These are phyloP conservation scores for Rhytidhysteron rufulum DNA, from an alignment of 2,329 filamentous ascomycete species.

Conservation along the genomic window DNA sequence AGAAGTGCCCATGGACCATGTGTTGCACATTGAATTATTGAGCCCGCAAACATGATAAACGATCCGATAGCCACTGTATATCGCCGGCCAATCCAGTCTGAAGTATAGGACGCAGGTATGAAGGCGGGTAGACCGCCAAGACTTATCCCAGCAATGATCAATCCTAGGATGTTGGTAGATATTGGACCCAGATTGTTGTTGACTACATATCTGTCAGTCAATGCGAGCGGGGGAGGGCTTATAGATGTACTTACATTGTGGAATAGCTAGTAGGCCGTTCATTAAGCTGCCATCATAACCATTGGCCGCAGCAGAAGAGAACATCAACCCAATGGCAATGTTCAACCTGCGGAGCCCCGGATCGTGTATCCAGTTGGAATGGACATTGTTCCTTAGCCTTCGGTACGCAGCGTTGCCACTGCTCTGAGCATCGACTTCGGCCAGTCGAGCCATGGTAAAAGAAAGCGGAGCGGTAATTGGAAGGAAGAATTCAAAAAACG, in stretches of 20 bases:
- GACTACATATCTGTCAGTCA: background rate
- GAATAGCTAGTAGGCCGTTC: constrained; percentile 16
- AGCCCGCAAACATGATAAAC: constrained; percentile 18
- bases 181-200: constrained; percentile 12
- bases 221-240: background rate
- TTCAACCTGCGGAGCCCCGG: constrained; percentile 3
- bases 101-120: constrained; percentile 12
- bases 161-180: constrained; percentile 12
- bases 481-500: no score
- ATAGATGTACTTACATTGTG: background rate
- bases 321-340: constrained; percentile 3
- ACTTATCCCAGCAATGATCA: constrained; percentile 11
- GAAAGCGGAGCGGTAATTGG: no score
- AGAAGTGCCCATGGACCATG: constrained; percentile 14
- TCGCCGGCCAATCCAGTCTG: constrained; percentile 45
- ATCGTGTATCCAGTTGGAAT: constrained; percentile 5
- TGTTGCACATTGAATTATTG: constrained; percentile 19
- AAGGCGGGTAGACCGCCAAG: constrained; percentile 12
- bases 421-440: no score
- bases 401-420: constrained; percentile 4
- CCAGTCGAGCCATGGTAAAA: no score
- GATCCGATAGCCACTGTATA: constrained; percentile 42
- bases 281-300: constrained; percentile 19
- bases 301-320: constrained; percentile 11
- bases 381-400: constrained; percentile 6